phyloP scores from a whole-genome alignment of 177 flowering plant genomes.

The Tripterygium wilfordii region DNA sequence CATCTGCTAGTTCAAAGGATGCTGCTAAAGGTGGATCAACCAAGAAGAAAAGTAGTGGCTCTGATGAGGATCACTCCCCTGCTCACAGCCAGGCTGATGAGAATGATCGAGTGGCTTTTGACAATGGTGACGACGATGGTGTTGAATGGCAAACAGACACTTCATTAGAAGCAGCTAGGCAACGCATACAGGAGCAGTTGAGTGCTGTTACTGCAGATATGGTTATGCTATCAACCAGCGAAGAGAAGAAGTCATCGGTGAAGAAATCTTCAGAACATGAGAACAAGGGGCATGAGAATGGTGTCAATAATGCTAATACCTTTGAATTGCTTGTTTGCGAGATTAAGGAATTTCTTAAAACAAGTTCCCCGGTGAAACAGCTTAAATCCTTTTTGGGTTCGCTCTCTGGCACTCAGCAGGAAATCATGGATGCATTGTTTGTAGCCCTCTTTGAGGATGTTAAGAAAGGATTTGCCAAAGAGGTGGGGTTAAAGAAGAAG shows the following conservation, averaged over 20 bases:
- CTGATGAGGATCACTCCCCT: slow-evolving; percentile 79
- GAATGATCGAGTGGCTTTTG: slow-evolving; percentile 30
- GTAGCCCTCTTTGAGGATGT: slow-evolving; percentile 67
- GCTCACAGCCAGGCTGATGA: slow-evolving; percentile 59
- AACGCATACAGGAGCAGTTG: slow-evolving; percentile 75
- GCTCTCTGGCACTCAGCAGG: slow-evolving; percentile 40
- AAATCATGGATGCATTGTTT: slow-evolving; percentile 48
- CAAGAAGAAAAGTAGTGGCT: slow-evolving; percentile 50
- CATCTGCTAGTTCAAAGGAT: slow-evolving; percentile 15
- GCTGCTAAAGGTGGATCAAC: slow-evolving; percentile 19
- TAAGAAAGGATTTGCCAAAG: no score
- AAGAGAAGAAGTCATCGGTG: slow-evolving; percentile 39
- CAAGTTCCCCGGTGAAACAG: slow-evolving; percentile 42
- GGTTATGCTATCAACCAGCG: slow-evolving; percentile 72
- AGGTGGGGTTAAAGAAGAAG: slow-evolving; percentile 55
- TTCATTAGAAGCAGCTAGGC: slow-evolving; percentile 71
- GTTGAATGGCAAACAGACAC: slow-evolving; percentile 92
- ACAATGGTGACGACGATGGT: slow-evolving; percentile 56
- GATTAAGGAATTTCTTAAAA: slow-evolving; percentile 42
- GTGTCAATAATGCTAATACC: slow-evolving; percentile 3
- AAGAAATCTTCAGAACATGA: slow-evolving; percentile 34
- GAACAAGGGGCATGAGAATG: slow-evolving; percentile 18
- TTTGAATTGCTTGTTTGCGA: slow-evolving; percentile 37
- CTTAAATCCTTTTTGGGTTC: slow-evolving; percentile 40
- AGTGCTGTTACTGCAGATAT: no score